phyloP scores from a whole-genome alignment of 352 stramenopile species.

The Stephanocyclus meneghinianus region DNA sequence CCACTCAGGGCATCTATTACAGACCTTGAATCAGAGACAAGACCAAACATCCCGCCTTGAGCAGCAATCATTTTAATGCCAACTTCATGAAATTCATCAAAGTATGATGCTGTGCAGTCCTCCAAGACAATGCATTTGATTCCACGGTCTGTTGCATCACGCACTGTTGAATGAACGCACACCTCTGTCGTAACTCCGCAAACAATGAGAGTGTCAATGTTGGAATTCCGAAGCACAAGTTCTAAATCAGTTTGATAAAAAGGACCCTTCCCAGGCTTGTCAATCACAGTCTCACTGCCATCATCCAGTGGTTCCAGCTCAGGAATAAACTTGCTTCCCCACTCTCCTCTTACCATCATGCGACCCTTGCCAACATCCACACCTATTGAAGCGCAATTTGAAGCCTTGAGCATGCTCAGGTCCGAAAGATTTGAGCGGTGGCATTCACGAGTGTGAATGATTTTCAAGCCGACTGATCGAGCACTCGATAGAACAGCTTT shows the following conservation, averaged over 20 bases:
- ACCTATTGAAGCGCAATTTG: constrained; percentile 60
- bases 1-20: constrained; percentile 34
- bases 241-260: constrained; percentile 78
- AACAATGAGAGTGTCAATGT: constrained; percentile 69
- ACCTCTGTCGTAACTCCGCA: constrained; percentile 81
- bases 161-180: constrained; percentile 82
- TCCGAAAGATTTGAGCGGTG: constrained; percentile 74
- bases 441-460: constrained; percentile 78
- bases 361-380: constrained; percentile 47
- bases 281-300: constrained; percentile 66
- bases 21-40: constrained; percentile 50
- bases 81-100: constrained; percentile 63
- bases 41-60: constrained; percentile 67
- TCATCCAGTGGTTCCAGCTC: constrained; percentile 55
- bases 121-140: constrained; percentile 74
- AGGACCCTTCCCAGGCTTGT: constrained; percentile 78
- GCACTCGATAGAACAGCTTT: constrained; percentile 56
- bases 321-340: constrained; percentile 72
- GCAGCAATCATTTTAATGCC: constrained; percentile 66
- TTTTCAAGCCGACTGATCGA: constrained; percentile 46
- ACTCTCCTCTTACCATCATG: constrained; percentile 69
- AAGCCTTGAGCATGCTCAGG: constrained; percentile 32
- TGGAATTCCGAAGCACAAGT: constrained; percentile 55
- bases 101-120: constrained; percentile 64
- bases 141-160: constrained; percentile 74